Conservation (phyloP, 2,329 filamentous ascomycete species). For the Aciculosporium take region DNA sequence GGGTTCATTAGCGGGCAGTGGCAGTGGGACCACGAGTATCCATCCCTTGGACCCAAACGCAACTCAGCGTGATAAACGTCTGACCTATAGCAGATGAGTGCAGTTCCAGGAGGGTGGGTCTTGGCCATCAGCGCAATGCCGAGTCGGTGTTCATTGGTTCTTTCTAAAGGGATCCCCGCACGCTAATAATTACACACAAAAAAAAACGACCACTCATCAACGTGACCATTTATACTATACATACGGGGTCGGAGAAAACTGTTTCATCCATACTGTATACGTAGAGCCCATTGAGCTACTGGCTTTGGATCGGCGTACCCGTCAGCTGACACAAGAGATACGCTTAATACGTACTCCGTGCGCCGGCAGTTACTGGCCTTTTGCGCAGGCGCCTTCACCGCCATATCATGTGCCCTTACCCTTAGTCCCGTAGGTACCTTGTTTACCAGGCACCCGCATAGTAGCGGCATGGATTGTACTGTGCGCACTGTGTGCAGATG, state of each 20-base stretch:
- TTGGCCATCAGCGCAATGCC: not conserved
- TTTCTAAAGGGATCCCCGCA: not conserved
- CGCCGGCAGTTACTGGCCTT: not conserved
- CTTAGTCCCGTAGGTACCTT: too few relatives aligned
- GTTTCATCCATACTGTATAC: not conserved
- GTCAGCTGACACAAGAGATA: too few relatives aligned
- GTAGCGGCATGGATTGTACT: too few relatives aligned
- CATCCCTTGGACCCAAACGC: too few relatives aligned
- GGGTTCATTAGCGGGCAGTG: too few relatives aligned
- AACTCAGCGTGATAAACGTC: too few relatives aligned
- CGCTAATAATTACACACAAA: not conserved
- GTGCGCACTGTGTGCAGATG: too few relatives aligned
- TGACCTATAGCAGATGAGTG: not conserved
- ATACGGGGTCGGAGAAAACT: not conserved
- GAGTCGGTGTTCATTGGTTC: not conserved
- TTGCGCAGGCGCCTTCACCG: not conserved
- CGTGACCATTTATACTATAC: too few relatives aligned
- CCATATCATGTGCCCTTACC: too few relatives aligned
- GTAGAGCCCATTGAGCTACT: not conserved
- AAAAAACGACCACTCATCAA: not conserved
- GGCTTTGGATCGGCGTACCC: not conserved
- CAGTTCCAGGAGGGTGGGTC: conserved; percentile 2
- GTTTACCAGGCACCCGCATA: too few relatives aligned
- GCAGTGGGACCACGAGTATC: too few relatives aligned
- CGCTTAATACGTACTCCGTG: not conserved